A percentile compares a stretch with the other conserved stretches of the same genome.
phyloP scores from a whole-genome alignment of 1,284 basidiomycete genomes.

The Cystobasidium sp. region DNA sequence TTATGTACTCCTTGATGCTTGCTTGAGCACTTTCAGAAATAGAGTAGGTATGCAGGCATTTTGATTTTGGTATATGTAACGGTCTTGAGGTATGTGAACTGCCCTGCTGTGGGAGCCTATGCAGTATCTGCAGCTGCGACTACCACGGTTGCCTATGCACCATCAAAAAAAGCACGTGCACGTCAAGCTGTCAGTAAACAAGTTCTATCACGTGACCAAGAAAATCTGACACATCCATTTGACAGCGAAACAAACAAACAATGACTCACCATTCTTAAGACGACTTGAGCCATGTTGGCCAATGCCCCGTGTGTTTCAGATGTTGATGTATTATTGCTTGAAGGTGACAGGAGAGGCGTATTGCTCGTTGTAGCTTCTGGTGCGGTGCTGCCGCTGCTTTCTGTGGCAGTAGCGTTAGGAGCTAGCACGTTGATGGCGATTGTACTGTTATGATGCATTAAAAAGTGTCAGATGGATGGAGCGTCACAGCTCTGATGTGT shows the following conservation, averaged over 20 bases:
- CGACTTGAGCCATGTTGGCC: conserved; percentile 21
- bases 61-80: background rate
- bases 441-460: background rate
- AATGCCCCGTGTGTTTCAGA: background rate
- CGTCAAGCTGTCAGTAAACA: background rate
- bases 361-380: conserved; percentile 11
- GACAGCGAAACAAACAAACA: background rate
- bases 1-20: background rate
- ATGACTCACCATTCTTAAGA: conserved; percentile 13
- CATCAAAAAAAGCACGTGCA: conserved; percentile 2
- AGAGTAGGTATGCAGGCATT: background rate
- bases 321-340: background rate
- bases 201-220: conserved; percentile 1
- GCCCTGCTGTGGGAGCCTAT: background rate
- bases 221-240: background rate
- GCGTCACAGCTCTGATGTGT: background rate
- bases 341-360: background rate
- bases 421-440: background rate
- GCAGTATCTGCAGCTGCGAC: conserved; percentile 23
- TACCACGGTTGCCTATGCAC: conserved; percentile 13
- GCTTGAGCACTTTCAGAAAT: background rate
- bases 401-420: background rate
- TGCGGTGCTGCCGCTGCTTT: background rate
- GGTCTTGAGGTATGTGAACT: background rate
- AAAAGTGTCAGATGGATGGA: background rate